A percentile compares a stretch with the other conserved stretches of the same genome.
phyloP scores from a whole-genome alignment of 1,139 yeast genomes.

The Candida pseudoviswanathii region DNA sequence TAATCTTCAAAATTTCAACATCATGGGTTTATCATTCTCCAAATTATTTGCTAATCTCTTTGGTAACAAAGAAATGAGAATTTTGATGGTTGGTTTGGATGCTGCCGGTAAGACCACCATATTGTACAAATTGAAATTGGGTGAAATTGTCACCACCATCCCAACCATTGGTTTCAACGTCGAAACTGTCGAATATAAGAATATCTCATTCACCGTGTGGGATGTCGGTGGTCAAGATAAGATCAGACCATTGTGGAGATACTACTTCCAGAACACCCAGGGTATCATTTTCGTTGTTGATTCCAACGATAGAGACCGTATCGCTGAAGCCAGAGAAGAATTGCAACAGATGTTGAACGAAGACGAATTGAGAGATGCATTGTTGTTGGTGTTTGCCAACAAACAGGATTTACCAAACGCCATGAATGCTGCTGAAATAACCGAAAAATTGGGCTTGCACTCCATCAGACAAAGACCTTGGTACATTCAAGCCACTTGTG shows the following conservation, averaged over 20 bases:
- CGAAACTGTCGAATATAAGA: slow-evolving; percentile 45
- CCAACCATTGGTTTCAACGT: slow-evolving; percentile 47
- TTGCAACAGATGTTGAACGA: slow-evolving; percentile 47
- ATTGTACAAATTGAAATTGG: slow-evolving; percentile 44
- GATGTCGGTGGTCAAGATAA: slow-evolving; percentile 50
- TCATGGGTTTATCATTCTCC: slow-evolving; percentile 41
- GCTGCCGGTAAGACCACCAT: slow-evolving; percentile 49
- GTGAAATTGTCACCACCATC: slow-evolving; percentile 45
- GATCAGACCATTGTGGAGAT: slow-evolving; percentile 48
- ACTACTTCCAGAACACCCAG: slow-evolving; percentile 46
- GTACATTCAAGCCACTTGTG: slow-evolving; percentile 47
- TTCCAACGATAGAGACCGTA: slow-evolving; percentile 48
- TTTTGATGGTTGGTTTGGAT: slow-evolving; percentile 47
- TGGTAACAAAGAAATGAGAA: slow-evolving; percentile 47
- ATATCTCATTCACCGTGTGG: slow-evolving; percentile 46
- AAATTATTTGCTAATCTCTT: slow-evolving; percentile 38
- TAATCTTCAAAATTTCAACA: neutral
- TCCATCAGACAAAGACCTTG: slow-evolving; percentile 47
- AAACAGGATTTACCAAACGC: slow-evolving; percentile 49
- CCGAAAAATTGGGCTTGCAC: slow-evolving; percentile 45
- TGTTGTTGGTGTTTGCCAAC: slow-evolving; percentile 44
- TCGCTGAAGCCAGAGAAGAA: slow-evolving; percentile 47
- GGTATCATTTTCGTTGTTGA: slow-evolving; percentile 46
- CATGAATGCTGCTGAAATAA: slow-evolving; percentile 48
- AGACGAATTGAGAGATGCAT: slow-evolving; percentile 46